phyloP scores from a whole-genome alignment of 2,329 filamentous ascomycete genomes.

The Alternaria ethzedia region DNA sequence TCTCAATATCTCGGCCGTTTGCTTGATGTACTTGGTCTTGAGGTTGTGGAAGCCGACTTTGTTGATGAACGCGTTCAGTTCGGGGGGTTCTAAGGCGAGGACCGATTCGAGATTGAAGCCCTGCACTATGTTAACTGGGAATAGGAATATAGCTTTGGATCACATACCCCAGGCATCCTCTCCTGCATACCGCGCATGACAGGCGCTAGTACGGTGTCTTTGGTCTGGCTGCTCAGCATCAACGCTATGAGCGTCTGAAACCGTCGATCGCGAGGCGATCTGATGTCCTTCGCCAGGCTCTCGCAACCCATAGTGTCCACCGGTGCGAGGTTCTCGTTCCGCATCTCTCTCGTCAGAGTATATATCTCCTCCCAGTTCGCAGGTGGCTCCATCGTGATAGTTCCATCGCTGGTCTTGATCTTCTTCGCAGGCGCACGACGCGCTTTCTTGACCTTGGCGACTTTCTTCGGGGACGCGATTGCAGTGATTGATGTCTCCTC shows the following conservation, averaged over 20 bases:
- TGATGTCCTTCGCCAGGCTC: constrained; percentile 66
- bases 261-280: constrained; percentile 64
- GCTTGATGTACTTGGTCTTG: constrained; percentile 85
- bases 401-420: constrained; percentile 34
- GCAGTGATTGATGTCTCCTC: constrained; percentile 25
- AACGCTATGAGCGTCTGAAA: constrained; percentile 87
- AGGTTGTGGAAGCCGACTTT: constrained; percentile 94
- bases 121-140: constrained; percentile 14
- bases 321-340: constrained; percentile 72
- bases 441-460: constrained; percentile 38
- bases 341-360: constrained; percentile 77
- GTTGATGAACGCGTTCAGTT: constrained; percentile 76
- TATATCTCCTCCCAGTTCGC: constrained; percentile 87
- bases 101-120: constrained; percentile 78
- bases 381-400: constrained; percentile 65
- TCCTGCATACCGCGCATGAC: constrained; percentile 81
- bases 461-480: constrained; percentile 34
- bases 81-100: constrained; percentile 70
- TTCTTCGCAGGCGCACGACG: constrained; percentile 48
- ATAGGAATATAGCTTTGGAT: not conserved
- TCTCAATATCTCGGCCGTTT: constrained; percentile 73
- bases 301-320: constrained; percentile 99
- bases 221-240: constrained; percentile 93
- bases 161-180: constrained; percentile 64
- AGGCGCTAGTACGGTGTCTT: constrained; percentile 86